Base-by-base conservation (phyloP, 768 basidiomycete species). In the Pleurotus citrinopileatus region DNA sequence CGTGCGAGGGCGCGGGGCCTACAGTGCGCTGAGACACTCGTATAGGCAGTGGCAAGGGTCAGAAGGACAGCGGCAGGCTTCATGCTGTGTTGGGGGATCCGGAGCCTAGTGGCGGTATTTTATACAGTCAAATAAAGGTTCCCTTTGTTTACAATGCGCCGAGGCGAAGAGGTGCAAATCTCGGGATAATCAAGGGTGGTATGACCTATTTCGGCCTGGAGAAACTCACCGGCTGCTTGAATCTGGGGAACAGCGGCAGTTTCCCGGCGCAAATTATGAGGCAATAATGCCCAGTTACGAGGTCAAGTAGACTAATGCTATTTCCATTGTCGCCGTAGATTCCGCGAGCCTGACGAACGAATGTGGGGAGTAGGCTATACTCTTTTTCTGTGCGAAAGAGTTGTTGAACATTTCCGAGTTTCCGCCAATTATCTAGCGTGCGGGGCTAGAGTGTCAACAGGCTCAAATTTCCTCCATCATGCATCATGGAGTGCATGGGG, bases 21-120 rank as follows among this genome's bases (percentile, higher is more conserved):
- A 67, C 62, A 66, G 44, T 66, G 62, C 38, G 61, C 50, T 8
- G 29, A 36, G 12, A 27, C 50, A 3, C 37, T 23, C 9, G 50
- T 20, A 9, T 20, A 10, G 17, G 25, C 10, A 9, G 44, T 22
- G 25, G 23, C 17, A 12, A 29, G 4, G 15, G 20, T 17, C 2
- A 27, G 20, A 15, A 52, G 20, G 2, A 20, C 19, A 13, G 20
- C n/a, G 50, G 20, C 28, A 0, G 32, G 6, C 44, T 26, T 46
- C 44, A 46, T 46, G 15, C 6, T 46, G 44, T 22, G 17, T 29
- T 12, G 20, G 5, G 44, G 17, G 22, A 17, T 9, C 8, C 20
- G 17, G 20, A 46, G 23, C 13, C 23, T 12, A 19, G 7, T 6
- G n/a, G 5, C 17, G 44, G 10, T 5, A 6, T n/a, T 40, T 8